phyloP scores from a whole-genome alignment of 1,284 basidiomycete species.

The Hypsizygus ulmarius region DNA sequence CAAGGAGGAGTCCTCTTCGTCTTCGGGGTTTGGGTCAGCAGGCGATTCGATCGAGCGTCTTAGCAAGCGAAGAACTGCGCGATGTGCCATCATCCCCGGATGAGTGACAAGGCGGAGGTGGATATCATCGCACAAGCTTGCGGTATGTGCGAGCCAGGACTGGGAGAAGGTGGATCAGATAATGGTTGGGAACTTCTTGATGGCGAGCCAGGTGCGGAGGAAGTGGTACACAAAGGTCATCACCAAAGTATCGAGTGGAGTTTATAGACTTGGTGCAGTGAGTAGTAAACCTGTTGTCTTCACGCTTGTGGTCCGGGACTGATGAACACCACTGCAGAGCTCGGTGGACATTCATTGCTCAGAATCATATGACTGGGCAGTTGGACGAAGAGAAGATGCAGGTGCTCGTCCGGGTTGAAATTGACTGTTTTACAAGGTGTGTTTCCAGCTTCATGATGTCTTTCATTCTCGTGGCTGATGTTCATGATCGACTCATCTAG shows the following conservation, averaged over 20 bases:
- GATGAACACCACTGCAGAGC: slow-evolving; percentile 49
- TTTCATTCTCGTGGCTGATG: no score
- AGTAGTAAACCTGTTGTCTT: slow-evolving; percentile 32
- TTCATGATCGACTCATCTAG: slow-evolving; percentile 27
- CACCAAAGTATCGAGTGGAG: slow-evolving; percentile 74
- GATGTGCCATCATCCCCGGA: slow-evolving; percentile 84
- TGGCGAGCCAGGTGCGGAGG: slow-evolving; percentile 91
- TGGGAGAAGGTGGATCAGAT: slow-evolving; percentile 89
- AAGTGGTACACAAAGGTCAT: slow-evolving; percentile 81
- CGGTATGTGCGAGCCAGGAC: slow-evolving; percentile 90
- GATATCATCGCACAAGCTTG: slow-evolving; percentile 93
- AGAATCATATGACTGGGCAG: slow-evolving; percentile 88
- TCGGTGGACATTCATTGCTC: slow-evolving; percentile 96
- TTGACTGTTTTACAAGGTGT: slow-evolving; percentile 87
- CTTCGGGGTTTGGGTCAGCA: slow-evolving; percentile 10
- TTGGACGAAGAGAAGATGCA: slow-evolving; percentile 98
- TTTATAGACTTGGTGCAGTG: slow-evolving; percentile 68
- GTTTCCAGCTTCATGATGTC: slow-evolving; percentile 5
- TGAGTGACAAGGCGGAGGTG: slow-evolving; percentile 85
- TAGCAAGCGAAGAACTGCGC: slow-evolving; percentile 96
- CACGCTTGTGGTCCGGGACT: background rate
- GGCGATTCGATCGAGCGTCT: slow-evolving; percentile 77
- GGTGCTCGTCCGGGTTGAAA: slow-evolving; percentile 91
- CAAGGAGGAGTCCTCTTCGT: slow-evolving; percentile 8
- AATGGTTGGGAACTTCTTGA: slow-evolving; percentile 94